Evolutionary conservation across 1,284 basidiomycete species (phyloP).

Genomic region (Melampsora americana): DNA sequence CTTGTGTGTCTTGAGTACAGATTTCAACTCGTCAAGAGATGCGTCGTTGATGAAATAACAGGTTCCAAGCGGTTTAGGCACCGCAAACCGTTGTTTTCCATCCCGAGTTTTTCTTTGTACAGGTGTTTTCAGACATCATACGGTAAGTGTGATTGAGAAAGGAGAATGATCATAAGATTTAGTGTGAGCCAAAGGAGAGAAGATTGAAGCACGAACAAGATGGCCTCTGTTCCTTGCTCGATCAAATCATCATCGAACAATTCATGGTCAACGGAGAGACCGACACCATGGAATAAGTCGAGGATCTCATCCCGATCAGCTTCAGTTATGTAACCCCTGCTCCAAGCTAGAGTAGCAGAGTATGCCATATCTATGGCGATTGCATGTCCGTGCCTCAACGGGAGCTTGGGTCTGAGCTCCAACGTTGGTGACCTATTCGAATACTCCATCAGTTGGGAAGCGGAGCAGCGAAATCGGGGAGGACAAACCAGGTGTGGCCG

Average conservation of each 20-base stretch:
- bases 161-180: not conserved
- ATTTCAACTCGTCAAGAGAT: slow-evolving; percentile 54
- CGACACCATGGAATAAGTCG: slow-evolving; percentile 54
- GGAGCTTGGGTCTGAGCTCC: slow-evolving; percentile 55
- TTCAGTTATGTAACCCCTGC: slow-evolving; percentile 55
- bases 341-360: slow-evolving; percentile 56
- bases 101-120: slow-evolving; percentile 56
- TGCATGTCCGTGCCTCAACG: slow-evolving; percentile 55
- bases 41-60: slow-evolving; percentile 58
- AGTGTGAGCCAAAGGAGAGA: not conserved
- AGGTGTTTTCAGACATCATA: not conserved
- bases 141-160: not conserved
- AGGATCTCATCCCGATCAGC: slow-evolving; percentile 57
- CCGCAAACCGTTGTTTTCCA: slow-evolving; percentile 57
- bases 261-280: slow-evolving; percentile 57
- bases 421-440: slow-evolving; percentile 54
- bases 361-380: slow-evolving; percentile 57
- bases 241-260: slow-evolving; percentile 55
- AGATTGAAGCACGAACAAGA: slow-evolving; percentile 49
- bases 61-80: slow-evolving; percentile 56
- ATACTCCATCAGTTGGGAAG: not conserved
- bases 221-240: slow-evolving; percentile 55
- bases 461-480: not conserved
- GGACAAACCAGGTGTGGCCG: slow-evolving; percentile 55
- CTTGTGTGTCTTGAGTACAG: slow-evolving; percentile 56